A percentile compares a stretch with the other conserved stretches of the same genome.
Evolutionary conservation across 176 grass and related monocot genomes (phyloP).

Genomic region (Musa schizocarpa): DNA sequence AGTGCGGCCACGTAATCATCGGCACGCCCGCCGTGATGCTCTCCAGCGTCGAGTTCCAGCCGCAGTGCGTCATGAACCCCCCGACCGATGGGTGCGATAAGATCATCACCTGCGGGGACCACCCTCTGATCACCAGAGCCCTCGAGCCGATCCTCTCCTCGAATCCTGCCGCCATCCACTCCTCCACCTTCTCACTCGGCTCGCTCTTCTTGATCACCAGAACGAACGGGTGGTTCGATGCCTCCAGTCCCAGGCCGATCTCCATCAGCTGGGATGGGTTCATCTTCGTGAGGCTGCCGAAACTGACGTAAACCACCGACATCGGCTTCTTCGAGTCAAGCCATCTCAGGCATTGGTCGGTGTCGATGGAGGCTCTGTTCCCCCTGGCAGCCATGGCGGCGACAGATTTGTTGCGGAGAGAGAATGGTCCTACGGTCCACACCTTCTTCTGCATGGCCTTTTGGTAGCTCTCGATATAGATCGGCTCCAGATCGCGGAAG

Average conservation of each 20-base stretch:
- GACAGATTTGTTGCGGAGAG: constrained; percentile 29
- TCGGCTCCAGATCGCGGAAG: constrained; percentile 42
- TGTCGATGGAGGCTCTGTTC: background rate
- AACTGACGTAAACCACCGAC: constrained; percentile 1
- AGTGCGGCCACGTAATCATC: constrained; percentile 60
- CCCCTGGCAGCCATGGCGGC: background rate
- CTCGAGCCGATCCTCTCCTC: background rate
- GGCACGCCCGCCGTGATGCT: constrained; percentile 29
- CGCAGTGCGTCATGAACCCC: constrained; percentile 67
- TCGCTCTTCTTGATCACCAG: constrained; percentile 5
- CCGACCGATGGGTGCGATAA: constrained; percentile 36
- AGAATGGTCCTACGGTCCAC: constrained; percentile 39
- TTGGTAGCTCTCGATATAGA: constrained; percentile 15
- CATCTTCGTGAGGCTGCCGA: background rate
- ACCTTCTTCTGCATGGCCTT: constrained; percentile 36
- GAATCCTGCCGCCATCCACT: background rate
- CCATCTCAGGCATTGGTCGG: background rate
- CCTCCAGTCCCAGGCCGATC: background rate
- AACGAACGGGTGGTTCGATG: background rate
- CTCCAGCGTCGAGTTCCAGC: constrained; percentile 67
- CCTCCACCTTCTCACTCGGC: background rate
- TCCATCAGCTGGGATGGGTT: background rate
- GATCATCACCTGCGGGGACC: background rate
- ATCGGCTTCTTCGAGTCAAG: constrained; percentile 3
- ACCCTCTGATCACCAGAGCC: background rate